Evolutionary conservation across 2,329 filamentous ascomycete genomes (phyloP).

Genomic region (Coniochaeta ligniaria): DNA sequence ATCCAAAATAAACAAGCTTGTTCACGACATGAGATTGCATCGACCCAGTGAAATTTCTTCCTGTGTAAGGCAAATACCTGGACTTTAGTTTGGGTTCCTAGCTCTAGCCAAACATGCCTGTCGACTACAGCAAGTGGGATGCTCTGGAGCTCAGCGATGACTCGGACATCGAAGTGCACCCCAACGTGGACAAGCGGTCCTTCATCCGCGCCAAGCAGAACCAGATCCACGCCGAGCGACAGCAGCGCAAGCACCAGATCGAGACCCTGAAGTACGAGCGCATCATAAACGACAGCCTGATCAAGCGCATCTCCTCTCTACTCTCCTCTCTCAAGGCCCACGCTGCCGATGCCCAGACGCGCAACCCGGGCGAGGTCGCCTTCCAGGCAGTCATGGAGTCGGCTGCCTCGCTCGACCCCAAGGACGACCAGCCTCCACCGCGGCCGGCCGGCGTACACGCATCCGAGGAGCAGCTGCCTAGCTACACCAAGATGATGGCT

Average conservation of each 20-base stretch:
- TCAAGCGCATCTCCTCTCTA: conserved; percentile 74
- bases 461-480: conserved; percentile 65
- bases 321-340: conserved; percentile 69
- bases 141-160: conserved; percentile 95
- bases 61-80: neutral
- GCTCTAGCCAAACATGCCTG: conserved; percentile 19
- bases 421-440: conserved; percentile 67
- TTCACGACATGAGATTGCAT: neutral
- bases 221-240: conserved; percentile 89
- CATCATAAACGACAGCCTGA: conserved; percentile 84
- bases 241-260: conserved; percentile 81
- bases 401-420: conserved; percentile 54
- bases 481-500: conserved; percentile 98
- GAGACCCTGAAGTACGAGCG: conserved; percentile 88
- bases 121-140: conserved; percentile 65
- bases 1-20: neutral
- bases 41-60: neutral
- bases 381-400: conserved; percentile 87
- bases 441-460: conserved; percentile 74
- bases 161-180: conserved; percentile 96
- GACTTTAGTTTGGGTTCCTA: neutral
- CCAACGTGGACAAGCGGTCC: conserved; percentile 96
- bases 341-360: conserved; percentile 57
- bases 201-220: conserved; percentile 98
- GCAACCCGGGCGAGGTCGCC: conserved; percentile 71